A percentile compares a stretch with the other conserved stretches of the same genome.
These are phyloP conservation scores for Saccharomyces hybrid DNA, from an alignment of 1,139 yeast genomes.

Conservation along the genomic window DNA sequence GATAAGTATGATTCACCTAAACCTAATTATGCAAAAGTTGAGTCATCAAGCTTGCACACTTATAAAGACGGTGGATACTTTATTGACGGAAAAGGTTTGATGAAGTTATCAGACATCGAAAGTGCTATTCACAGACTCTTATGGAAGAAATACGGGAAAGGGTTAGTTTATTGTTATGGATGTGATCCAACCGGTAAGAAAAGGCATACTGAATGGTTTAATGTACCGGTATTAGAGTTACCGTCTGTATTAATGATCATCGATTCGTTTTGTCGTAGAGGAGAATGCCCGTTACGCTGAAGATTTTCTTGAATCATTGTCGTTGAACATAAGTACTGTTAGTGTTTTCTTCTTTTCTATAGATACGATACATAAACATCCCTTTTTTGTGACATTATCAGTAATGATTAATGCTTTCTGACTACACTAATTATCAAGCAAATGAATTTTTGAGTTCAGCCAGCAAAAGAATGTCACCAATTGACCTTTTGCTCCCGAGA, in stretches of 20 bases:
- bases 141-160: conserved; percentile 28
- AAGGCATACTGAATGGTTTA: conserved; percentile 28
- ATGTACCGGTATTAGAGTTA: conserved; percentile 22
- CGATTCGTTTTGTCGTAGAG: conserved; percentile 17
- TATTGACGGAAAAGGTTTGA: conserved; percentile 13
- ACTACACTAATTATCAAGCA: not conserved
- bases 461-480: conserved; percentile 7
- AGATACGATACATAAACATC: too few relatives aligned
- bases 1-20: conserved; percentile 1
- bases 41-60: conserved; percentile 5
- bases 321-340: conserved; percentile 1
- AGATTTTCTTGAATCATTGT: not conserved
- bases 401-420: too few relatives aligned
- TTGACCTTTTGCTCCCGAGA: conserved; percentile 6
- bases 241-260: conserved; percentile 16
- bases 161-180: conserved; percentile 25
- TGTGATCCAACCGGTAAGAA: conserved; percentile 19
- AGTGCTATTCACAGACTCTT: conserved; percentile 20
- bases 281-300: not conserved
- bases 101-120: conserved; percentile 19
- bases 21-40: not conserved
- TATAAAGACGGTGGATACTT: conserved; percentile 24
- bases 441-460: not conserved
- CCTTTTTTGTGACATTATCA: not conserved
- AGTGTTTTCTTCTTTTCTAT: too few relatives aligned